Evolutionary conservation across 108 stramenopile genomes (phyloP), one percentile per base, ranked within the genome.

Genomic region (Aurantiochytrium sp.): DNA sequence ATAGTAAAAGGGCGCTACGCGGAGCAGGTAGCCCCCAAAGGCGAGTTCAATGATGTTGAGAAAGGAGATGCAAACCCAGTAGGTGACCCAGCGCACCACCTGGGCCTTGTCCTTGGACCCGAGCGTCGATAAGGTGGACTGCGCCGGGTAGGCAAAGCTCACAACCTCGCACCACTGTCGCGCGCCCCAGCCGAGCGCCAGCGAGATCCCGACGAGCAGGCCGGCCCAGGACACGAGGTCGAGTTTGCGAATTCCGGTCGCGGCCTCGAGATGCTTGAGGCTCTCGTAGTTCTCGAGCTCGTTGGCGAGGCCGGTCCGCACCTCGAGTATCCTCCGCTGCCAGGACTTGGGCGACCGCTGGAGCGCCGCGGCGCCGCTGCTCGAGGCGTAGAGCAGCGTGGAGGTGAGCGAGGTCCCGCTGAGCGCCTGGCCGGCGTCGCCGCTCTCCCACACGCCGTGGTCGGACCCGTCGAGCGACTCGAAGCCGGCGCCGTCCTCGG

Each of bases 51-150:
- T 65, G 24, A 65, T 30, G 34, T 65, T 65, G 34, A 65, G 59
- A 65, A 65, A 65, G 10, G 59, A 65, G 15, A 65, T 65, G 59
- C 59, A 65, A 6, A 65, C 59, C 59, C 59, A 65, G 59, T 65
- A 65, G 1, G 59, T 65, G 59, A 65, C 59, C 59, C 59, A 65
- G 32, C 59, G 27, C 32, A 65, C 34, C 6, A 65, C 24, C 19
- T 65, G 59, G 1, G 59, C 59, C 34, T 65, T 65, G 59, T 65
- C 59, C 59, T 65, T 65, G 59, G 59, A 17, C 0, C 8, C 59
- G 19, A 65, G 59, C 27, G 59, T 65, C 10, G 8, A 17, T 10
- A 65, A 17, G 27, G 59, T 34, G 22, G 59, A 15, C 34, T 65
- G 59, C 59, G 59, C 59, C 10, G 59, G 59, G 19, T 65, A 65